Conservation (phyloP, 352 stramenopile species). For the Phytophthora sansomeana region DNA sequence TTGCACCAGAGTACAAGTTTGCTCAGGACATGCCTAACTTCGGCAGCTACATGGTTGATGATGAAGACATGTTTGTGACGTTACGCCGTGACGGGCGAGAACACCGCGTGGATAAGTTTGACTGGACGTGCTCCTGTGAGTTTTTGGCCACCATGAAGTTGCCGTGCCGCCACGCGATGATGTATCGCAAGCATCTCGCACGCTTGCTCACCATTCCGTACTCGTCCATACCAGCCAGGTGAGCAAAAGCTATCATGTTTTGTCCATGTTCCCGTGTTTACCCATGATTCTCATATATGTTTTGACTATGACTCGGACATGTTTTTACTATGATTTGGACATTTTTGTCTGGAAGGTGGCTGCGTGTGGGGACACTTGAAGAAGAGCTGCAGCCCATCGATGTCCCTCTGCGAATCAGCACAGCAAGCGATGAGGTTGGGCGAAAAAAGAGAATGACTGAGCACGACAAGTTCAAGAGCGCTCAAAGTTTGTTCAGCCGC, state of each 20-base stretch:
- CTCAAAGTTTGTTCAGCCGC: neutral
- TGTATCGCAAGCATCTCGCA: neutral
- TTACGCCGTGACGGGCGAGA: neutral
- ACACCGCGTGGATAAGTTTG: conserved; percentile 6
- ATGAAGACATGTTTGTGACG: neutral
- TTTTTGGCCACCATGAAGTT: conserved; percentile 11
- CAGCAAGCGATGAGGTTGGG: neutral
- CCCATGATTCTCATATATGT: neutral
- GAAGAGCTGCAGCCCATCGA: neutral
- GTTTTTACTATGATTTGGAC: neutral
- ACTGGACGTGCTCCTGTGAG: conserved; percentile 3
- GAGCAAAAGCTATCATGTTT: conserved; percentile 1
- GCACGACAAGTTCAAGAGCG: conserved; percentile 7
- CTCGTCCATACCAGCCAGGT: conserved; percentile 8
- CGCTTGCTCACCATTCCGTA: conserved; percentile 5
- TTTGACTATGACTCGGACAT: neutral
- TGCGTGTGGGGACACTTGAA: neutral
- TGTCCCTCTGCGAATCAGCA: neutral
- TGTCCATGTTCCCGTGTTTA: neutral
- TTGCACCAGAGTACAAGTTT: conserved; percentile 5
- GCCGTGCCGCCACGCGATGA: conserved; percentile 5
- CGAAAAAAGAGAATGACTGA: conserved; percentile 15
- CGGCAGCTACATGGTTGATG: neutral
- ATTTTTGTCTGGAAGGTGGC: neutral
- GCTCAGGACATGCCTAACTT: neutral